Conservation (phyloP, 441 rosid species). For the Populus hybrid region DNA sequence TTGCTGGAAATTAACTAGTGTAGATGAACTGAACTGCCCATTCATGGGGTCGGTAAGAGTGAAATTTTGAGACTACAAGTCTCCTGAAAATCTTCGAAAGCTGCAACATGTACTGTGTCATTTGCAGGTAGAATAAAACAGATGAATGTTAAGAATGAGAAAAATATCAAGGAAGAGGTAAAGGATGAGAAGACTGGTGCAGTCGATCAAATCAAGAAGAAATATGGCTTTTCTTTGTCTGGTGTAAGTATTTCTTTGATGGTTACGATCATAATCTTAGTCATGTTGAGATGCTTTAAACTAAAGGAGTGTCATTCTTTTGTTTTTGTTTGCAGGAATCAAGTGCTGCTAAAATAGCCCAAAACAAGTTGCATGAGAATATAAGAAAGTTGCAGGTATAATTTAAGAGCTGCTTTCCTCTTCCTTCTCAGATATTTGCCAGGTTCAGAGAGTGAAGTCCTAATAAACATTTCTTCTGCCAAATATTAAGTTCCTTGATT, state of each 20-base stretch:
- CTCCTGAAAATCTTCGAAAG: neutral
- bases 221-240: constrained; percentile 69
- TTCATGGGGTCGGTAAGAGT: neutral
- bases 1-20: neutral
- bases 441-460: neutral
- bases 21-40: neutral
- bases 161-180: constrained; percentile 49
- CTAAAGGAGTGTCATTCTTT: neutral
- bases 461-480: neutral
- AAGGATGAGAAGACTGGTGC: constrained; percentile 48
- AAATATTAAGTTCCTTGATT: neutral
- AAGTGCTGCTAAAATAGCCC: constrained; percentile 70
- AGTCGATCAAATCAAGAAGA: constrained; percentile 87
- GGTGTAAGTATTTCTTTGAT: constrained; percentile 40
- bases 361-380: constrained; percentile 84
- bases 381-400: constrained; percentile 69
- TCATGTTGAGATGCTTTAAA: neutral
- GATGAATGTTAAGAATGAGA: constrained; percentile 65
- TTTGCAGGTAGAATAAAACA: constrained; percentile 63
- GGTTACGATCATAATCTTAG: neutral
- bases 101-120: neutral
- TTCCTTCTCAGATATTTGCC: neutral
- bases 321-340: constrained; percentile 51
- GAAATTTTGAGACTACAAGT: neutral
- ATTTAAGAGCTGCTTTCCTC: neutral